Conservation (phyloP, 2,329 filamentous ascomycete species). For the Davidsoniella neocaledoniae region DNA sequence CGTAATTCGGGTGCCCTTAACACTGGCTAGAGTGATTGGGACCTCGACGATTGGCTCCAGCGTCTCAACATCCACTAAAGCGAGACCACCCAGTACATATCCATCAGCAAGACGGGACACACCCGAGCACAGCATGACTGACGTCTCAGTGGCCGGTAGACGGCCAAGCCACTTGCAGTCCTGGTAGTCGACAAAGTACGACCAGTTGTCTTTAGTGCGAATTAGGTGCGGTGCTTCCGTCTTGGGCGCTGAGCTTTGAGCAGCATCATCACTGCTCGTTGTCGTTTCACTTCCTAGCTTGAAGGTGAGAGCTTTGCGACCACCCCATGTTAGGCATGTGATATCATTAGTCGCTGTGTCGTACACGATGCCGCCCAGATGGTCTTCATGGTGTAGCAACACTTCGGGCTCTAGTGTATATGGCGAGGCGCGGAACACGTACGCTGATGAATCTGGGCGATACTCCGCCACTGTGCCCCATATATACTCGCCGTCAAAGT, state of each 20-base stretch:
- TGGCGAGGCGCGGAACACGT: slow-evolving; percentile 24
- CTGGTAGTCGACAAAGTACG: slow-evolving; percentile 31
- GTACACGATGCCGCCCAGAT: slow-evolving; percentile 30
- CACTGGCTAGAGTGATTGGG: slow-evolving; percentile 26
- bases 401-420: slow-evolving; percentile 20
- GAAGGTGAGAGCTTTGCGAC: slow-evolving; percentile 24
- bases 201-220: slow-evolving; percentile 21
- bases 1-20: slow-evolving; percentile 24
- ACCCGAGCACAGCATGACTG: slow-evolving; percentile 31
- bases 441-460: slow-evolving; percentile 29
- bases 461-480: slow-evolving; percentile 32
- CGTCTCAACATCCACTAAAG: slow-evolving; percentile 27
- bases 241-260: not conserved
- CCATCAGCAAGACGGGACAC: slow-evolving; percentile 20
- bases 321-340: slow-evolving; percentile 30
- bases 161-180: slow-evolving; percentile 34
- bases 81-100: slow-evolving; percentile 27
- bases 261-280: not conserved
- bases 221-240: slow-evolving; percentile 11
- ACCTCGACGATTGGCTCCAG: slow-evolving; percentile 30
- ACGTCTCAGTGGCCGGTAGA: slow-evolving; percentile 20
- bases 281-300: slow-evolving; percentile 14
- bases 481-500: slow-evolving; percentile 29
- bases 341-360: slow-evolving; percentile 22
- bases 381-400: slow-evolving; percentile 24